phyloP scores from a whole-genome alignment of 257 asterid genomes.

The Nicotiana tabacum region DNA sequence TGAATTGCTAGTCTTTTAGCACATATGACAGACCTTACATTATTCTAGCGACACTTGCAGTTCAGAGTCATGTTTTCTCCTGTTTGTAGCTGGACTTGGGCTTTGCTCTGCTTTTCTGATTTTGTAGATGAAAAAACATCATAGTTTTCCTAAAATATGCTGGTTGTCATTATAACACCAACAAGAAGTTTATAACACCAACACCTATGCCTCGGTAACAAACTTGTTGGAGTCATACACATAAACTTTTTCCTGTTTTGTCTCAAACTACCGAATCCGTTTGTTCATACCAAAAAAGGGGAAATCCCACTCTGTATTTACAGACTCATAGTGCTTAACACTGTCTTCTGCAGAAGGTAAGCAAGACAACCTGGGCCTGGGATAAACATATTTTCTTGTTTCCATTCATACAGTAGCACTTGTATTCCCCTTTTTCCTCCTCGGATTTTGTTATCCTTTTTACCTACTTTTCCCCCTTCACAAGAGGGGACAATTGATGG shows the following conservation, averaged over 20 bases:
- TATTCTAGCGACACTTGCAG: background rate
- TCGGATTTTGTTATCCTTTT: background rate
- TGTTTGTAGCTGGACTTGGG: background rate
- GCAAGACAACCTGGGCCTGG: background rate
- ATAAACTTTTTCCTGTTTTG: background rate
- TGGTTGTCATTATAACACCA: background rate
- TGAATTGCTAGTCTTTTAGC: background rate
- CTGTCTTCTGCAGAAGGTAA: background rate
- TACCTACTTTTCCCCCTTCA: background rate
- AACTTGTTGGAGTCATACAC: background rate
- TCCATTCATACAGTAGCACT: background rate
- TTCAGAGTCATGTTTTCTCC: background rate
- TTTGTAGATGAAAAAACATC: slow-evolving; percentile 3
- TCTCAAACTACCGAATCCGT: background rate
- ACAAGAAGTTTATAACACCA: no score
- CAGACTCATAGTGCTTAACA: background rate
- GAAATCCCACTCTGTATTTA: background rate
- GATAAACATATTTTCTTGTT: background rate
- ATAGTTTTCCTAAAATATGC: background rate
- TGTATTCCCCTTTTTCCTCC: background rate
- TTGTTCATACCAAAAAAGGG: background rate
- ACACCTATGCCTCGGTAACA: background rate
- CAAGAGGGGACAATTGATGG: background rate
- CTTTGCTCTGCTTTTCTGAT: background rate
- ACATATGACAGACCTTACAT: background rate